Evolutionary conservation across 768 basidiomycete species (phyloP).

Genomic region (Lactarius vividus): DNA sequence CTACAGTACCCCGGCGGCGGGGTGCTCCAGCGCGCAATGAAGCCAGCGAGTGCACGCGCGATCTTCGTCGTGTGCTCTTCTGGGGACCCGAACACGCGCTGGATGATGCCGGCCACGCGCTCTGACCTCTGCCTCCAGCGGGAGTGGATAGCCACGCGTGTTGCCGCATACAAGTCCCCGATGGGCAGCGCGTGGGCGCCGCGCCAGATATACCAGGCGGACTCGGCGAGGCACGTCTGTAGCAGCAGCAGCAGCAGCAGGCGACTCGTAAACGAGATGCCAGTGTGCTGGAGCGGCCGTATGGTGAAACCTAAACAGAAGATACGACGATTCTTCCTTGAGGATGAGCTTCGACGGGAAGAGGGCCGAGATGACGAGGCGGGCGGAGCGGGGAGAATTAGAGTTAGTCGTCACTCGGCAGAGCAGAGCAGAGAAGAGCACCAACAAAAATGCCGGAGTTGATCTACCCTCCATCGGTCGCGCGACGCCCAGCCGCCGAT

Average conservation of each 20-base stretch:
- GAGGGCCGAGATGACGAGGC: slow-evolving; percentile 57
- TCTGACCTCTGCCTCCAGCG: not conserved
- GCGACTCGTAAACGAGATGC: slow-evolving; percentile 39
- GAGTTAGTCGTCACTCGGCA: no score
- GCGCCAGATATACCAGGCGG: slow-evolving; percentile 53
- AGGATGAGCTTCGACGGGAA: slow-evolving; percentile 53
- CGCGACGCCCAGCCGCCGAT: slow-evolving; percentile 48
- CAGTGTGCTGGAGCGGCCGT: slow-evolving; percentile 29
- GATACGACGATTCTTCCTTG: slow-evolving; percentile 25
- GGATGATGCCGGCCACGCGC: slow-evolving; percentile 55
- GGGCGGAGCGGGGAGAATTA: slow-evolving; percentile 40
- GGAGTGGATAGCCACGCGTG: slow-evolving; percentile 3
- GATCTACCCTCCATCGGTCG: slow-evolving; percentile 37
- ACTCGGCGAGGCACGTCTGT: slow-evolving; percentile 49
- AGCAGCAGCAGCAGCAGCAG: slow-evolving; percentile 65
- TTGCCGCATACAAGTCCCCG: slow-evolving; percentile 42
- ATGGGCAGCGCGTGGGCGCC: slow-evolving; percentile 51
- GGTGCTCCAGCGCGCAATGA: slow-evolving; percentile 44
- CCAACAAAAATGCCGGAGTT: slow-evolving; percentile 59
- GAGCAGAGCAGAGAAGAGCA: slow-evolving; percentile 32
- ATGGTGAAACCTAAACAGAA: slow-evolving; percentile 31
- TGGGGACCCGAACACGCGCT: slow-evolving; percentile 51
- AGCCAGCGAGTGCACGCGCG: slow-evolving; percentile 50
- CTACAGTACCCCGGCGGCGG: slow-evolving; percentile 35
- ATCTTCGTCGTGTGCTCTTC: slow-evolving; percentile 55